Evolutionary conservation across 495 filamentous ascomycete genomes (phyloP).

Genomic region (Cercophora sp.): DNA sequence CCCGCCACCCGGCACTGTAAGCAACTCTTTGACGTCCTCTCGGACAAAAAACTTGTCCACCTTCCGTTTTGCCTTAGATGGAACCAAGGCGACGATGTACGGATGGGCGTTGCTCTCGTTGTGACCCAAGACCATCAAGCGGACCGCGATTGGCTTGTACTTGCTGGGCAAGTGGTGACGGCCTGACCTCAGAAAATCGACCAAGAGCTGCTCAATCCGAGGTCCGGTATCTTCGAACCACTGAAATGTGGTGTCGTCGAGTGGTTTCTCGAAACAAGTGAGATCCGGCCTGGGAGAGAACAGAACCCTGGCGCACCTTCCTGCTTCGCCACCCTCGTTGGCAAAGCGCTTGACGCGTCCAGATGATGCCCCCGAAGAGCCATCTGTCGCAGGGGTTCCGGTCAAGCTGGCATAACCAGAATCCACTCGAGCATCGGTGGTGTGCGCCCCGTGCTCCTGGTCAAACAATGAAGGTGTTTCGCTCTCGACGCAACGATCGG

Average conservation of each 20-base stretch:
- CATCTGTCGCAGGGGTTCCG: not conserved
- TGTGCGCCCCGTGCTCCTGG: not conserved
- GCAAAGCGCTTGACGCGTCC: not conserved
- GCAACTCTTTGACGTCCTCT: not conserved
- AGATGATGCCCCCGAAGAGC: not conserved
- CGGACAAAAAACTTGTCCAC: not conserved
- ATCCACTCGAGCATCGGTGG: not conserved
- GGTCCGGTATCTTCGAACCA: not conserved
- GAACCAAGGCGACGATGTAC: not conserved
- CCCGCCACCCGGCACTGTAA: not conserved
- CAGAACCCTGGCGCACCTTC: not conserved
- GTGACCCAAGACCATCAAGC: constrained; percentile 1
- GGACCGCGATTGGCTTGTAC: not conserved
- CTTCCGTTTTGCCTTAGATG: not conserved
- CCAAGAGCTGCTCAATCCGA: constrained; percentile 6
- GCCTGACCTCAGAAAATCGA: not conserved
- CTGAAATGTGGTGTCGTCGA: not conserved
- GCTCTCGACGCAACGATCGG: not conserved
- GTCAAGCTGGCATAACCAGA: not conserved
- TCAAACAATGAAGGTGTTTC: no score
- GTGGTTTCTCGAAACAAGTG: not conserved
- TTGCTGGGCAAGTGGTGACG: not conserved
- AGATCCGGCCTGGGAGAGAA: not conserved
- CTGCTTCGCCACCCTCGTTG: not conserved
- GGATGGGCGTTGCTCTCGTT: not conserved